Base-by-base conservation (phyloP, 148 eudicot genomes). In the Persicaria tinctoria region DNA sequence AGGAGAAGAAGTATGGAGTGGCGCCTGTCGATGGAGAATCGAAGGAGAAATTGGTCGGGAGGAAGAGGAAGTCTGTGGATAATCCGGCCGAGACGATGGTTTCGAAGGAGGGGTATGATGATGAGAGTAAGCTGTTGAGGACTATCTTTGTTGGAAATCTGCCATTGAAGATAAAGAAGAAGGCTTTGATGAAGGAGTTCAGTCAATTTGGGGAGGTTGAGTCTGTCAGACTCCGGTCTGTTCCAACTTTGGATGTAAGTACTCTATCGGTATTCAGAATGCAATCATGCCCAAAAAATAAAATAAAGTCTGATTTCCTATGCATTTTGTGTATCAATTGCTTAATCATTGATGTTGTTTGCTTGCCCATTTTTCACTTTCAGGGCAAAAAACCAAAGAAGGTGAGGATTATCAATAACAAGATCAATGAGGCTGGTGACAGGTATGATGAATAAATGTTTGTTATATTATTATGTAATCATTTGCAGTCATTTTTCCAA, bases 71-170 rank as follows among this genome's bases (percentile, higher is more conserved):
- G 75, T 73, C 84, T 18, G 54, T 76, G 16, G 93, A 92, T 53
- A 81, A 84, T 63, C 80, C 81, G 4, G 79, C 75, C 46, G 92
- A 87, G 53, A 70, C 84, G 87, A 73, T 79, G 87, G 91, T 81
- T 71, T 47, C 80, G 2, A 82, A 88, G 73, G 99, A 96, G 78
- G 97, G 93, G 46, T 92, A 88, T 83, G 99, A 92, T 85, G 99
- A 96, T 78, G 97, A 96, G 80, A 83, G 74, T 74, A 96, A 92
- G 81, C 86, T 96, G 70, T 81, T 88, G 81, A 96, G 94, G 88
- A 96, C 99, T 46, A 85, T 92, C 60, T 92, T 92, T 83, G 97
- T 92, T 77, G 99, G 99, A 44, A 92, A 96, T 79, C 85, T 96
- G 84, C 91, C 97, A 0, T 81, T 96, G 87, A 96, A 96, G 86